phyloP scores from a whole-genome alignment of 2,329 filamentous ascomycete species.

The Ophiostoma angusticollis region DNA sequence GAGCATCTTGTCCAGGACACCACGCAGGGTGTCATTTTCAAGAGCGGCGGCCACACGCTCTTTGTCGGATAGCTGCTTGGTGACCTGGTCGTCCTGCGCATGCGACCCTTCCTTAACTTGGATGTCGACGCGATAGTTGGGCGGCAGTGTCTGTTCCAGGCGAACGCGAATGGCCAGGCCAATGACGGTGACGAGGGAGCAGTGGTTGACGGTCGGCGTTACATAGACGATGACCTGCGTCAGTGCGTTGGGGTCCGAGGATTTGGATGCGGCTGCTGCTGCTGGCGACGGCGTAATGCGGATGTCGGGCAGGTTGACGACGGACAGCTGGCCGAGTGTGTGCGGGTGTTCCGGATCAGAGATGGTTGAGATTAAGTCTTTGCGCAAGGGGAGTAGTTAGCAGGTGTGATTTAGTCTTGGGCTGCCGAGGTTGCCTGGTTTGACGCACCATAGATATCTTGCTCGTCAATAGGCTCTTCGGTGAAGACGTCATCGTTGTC shows the following conservation, averaged over 20 bases:
- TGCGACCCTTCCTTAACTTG: constrained; percentile 95
- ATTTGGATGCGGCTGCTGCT: constrained; percentile 29
- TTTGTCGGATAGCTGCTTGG: constrained; percentile 94
- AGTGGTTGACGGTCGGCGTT: constrained; percentile 94
- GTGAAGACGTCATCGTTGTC: constrained; percentile 44
- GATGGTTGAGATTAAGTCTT: constrained; percentile 88
- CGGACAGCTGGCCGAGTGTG: constrained; percentile 81
- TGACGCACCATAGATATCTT: constrained; percentile 85
- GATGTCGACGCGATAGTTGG: constrained; percentile 84
- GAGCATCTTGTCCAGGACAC: constrained; percentile 86
- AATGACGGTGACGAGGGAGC: constrained; percentile 90
- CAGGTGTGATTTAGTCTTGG: constrained; percentile 14
- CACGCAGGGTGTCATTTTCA: constrained; percentile 83
- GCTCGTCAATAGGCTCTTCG: constrained; percentile 82
- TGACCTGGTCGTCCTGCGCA: constrained; percentile 85
- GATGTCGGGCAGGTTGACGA: constrained; percentile 94
- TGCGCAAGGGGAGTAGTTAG: constrained; percentile 21
- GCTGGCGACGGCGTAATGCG: constrained; percentile 55
- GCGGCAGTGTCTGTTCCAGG: constrained; percentile 79
- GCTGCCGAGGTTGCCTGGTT: too few relatives aligned
- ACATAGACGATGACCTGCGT: constrained; percentile 75
- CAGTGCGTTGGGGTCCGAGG: constrained; percentile 36
- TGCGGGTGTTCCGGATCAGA: constrained; percentile 94
- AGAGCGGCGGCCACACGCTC: constrained; percentile 88
- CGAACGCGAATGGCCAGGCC: constrained; percentile 85